A percentile compares a stretch with the other conserved stretches of the same genome.
phyloP scores from a whole-genome alignment of 2,329 filamentous ascomycete species.

The Aspergillus novofumigatus region DNA sequence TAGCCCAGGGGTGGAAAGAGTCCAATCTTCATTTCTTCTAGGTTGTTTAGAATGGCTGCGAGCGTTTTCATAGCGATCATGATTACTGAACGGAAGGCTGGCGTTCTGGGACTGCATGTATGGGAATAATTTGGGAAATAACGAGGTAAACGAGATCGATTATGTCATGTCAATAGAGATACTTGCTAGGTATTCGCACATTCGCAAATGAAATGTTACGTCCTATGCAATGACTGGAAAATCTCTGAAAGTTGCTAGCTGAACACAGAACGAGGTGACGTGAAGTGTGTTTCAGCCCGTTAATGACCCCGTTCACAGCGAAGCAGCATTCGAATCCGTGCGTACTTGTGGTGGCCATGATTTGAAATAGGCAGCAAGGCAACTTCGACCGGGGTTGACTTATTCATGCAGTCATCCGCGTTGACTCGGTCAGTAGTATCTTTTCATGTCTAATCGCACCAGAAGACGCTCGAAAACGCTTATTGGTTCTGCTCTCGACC shows the following conservation, averaged over 20 bases:
- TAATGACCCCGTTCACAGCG: no score
- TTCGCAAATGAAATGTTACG: not conserved
- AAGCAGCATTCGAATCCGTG: no score
- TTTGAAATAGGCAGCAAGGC: no score
- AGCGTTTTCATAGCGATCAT: not conserved
- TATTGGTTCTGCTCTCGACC: constrained; percentile 39
- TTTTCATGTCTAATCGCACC: constrained; percentile 65
- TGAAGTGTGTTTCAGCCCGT: no score
- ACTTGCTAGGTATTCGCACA: not conserved
- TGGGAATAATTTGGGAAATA: not conserved
- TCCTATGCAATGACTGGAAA: not conserved
- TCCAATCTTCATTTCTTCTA: constrained; percentile 74
- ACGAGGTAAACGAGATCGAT: not conserved
- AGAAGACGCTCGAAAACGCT: constrained; percentile 67
- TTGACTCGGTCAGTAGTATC: constrained; percentile 51
- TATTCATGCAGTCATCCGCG: not conserved
- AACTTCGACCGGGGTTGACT: not conserved
- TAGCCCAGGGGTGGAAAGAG: constrained; percentile 65
- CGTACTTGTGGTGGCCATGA: no score
- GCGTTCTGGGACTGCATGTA: not conserved
- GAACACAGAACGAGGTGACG: not conserved
- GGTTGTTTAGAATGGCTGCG: not conserved
- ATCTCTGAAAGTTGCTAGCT: not conserved
- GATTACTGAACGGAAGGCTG: not conserved
- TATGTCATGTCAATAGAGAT: not conserved